These are phyloP conservation scores for Euphorbia peplus DNA, from an alignment of 345 rosid species.

Conservation along the genomic window DNA sequence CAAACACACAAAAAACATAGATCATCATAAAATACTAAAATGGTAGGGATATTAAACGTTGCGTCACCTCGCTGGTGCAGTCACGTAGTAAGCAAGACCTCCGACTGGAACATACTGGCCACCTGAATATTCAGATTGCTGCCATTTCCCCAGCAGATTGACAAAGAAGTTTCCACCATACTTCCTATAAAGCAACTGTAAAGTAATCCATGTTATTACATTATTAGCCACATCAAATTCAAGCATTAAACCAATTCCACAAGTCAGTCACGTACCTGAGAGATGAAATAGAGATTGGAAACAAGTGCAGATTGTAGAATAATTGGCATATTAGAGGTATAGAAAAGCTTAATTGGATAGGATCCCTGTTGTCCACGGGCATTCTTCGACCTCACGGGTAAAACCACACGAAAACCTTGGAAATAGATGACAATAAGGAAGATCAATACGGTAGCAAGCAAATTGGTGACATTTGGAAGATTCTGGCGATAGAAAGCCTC, in stretches of 20 bases:
- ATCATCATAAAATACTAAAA: constrained; percentile 13
- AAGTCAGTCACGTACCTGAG: constrained; percentile 49
- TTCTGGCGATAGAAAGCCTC: constrained; percentile 90
- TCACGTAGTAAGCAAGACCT: constrained; percentile 76
- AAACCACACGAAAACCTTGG: constrained; percentile 93
- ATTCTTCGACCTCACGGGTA: constrained; percentile 88
- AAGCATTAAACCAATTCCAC: not conserved
- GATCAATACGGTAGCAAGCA: constrained; percentile 76
- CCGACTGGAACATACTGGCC: constrained; percentile 80
- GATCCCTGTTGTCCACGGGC: constrained; percentile 95
- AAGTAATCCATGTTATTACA: not conserved
- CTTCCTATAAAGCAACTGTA: constrained; percentile 75
- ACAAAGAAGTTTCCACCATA: constrained; percentile 78
- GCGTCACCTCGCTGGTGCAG: constrained; percentile 73
- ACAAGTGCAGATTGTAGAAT: constrained; percentile 82
- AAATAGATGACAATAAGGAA: constrained; percentile 81
- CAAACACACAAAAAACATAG: no score
- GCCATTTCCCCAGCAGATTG: constrained; percentile 80
- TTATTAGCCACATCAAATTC: not conserved
- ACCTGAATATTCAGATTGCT: constrained; percentile 73
- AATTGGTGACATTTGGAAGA: constrained; percentile 81
- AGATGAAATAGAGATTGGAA: constrained; percentile 76
- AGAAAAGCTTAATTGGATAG: constrained; percentile 80
- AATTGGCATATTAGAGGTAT: constrained; percentile 94
- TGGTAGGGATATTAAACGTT: constrained; percentile 8